phyloP scores from a whole-genome alignment of 805 yeast species.

The Suhomyces sp. region DNA sequence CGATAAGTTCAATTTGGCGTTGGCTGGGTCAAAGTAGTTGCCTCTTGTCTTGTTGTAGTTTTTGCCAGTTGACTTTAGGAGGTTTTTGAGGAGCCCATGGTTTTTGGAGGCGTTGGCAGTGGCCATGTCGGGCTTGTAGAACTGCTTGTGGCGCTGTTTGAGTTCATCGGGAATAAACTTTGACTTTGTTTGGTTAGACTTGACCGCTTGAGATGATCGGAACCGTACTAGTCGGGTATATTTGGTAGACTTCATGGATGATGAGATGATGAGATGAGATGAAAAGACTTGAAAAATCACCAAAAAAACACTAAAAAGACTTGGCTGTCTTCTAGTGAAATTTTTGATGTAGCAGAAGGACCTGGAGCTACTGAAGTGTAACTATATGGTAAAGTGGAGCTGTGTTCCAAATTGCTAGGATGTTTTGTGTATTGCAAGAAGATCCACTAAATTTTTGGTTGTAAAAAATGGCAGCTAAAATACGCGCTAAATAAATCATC shows the following conservation, averaged over 20 bases:
- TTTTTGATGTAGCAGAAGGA: not conserved
- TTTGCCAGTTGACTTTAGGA: conserved; percentile 3
- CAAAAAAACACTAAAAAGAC: not conserved
- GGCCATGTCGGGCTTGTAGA: not conserved
- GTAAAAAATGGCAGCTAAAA: no score
- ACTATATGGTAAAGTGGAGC: no score
- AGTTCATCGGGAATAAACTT: conserved; percentile 4
- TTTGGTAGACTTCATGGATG: not conserved
- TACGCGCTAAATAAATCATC: not conserved
- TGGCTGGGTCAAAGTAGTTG: conserved; percentile 22
- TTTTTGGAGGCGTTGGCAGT: not conserved
- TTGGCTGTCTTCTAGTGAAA: no score
- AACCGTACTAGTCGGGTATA: not conserved
- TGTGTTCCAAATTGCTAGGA: no score
- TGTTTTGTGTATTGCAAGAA: no score
- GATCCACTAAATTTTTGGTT: not conserved
- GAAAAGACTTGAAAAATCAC: not conserved
- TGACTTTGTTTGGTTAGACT: not conserved
- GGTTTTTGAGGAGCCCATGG: not conserved
- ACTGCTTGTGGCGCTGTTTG: not conserved
- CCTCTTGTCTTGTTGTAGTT: conserved; percentile 3
- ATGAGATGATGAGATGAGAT: not conserved
- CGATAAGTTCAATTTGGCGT: conserved; percentile 18
- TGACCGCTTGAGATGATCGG: not conserved
- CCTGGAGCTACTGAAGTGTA: not conserved